Percentiles rank a stretch among this genome's conserved stretches.
Conservation (phyloP, 78 protist species). For the Tieghemostelium lacteum region DNA sequence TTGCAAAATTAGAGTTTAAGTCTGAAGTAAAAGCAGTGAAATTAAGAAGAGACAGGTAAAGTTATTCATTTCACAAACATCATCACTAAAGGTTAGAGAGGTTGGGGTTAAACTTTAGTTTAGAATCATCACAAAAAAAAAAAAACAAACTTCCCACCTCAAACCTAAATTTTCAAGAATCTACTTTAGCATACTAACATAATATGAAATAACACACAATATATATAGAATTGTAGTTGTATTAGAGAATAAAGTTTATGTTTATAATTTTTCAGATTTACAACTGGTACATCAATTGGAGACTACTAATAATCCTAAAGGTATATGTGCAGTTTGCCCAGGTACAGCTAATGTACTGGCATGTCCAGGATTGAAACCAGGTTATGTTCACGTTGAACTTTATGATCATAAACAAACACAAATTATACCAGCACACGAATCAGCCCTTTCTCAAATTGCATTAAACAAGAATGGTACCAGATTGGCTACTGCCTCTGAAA, state of each 20-base stretch:
- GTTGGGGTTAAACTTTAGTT: not conserved
- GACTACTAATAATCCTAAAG: slow-evolving; percentile 94
- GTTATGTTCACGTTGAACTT: slow-evolving; percentile 79
- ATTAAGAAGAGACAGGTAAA: slow-evolving; percentile 91
- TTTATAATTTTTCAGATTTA: slow-evolving; percentile 94
- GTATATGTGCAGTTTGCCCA: slow-evolving; percentile 91
- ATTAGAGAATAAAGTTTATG: slow-evolving; percentile 86
- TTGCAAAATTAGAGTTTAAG: slow-evolving; percentile 93
- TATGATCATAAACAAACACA: slow-evolving; percentile 54
- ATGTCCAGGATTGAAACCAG: slow-evolving; percentile 81
- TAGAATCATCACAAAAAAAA: not conserved
- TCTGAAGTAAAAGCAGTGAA: slow-evolving; percentile 95
- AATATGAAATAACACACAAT: no score
- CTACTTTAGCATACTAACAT: not conserved
- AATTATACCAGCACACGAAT: slow-evolving; percentile 87
- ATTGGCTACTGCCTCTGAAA: slow-evolving; percentile 96
- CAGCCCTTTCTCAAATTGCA: slow-evolving; percentile 85
- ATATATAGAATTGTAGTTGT: slow-evolving; percentile 93
- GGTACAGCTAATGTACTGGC: slow-evolving; percentile 78
- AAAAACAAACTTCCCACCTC: not conserved
- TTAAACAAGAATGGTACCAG: slow-evolving; percentile 92
- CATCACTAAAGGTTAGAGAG: not conserved
- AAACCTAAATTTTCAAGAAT: not conserved
- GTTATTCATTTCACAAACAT: not conserved
- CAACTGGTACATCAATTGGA: slow-evolving; percentile 87